Evolutionary conservation across 257 asterid genomes (phyloP), one percentile per base, ranked within the genome.

Genomic region (Ocimum tenuiflorum): DNA sequence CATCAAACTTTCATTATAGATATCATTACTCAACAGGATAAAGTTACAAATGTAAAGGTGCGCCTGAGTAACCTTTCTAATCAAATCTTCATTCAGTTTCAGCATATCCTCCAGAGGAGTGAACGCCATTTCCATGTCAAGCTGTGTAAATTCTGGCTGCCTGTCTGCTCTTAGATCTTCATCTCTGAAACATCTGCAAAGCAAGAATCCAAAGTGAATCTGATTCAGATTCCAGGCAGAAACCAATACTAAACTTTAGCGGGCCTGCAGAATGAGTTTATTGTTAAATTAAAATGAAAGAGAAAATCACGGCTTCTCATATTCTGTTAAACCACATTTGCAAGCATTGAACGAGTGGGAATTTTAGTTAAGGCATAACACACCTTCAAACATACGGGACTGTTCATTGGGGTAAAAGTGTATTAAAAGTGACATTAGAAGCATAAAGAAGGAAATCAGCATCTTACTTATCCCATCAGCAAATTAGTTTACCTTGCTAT

Each of bases 161-260:
- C 99, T 88, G 73, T 94, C 97, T 36, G 99, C 99, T 78, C 99
- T 88, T 46, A 94, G 84, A 85, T 90, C 99, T 81, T 94, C 99
- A 82, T 94, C 99, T 76, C 99, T 79, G 68, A 94, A 94, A 79
- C 99, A 94, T 75, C 99, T 88, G 89, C 64, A 77, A 36, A 67
- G 67, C 41, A 82, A 61, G 53, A 64, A 27, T 68, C 18, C 36
- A 38, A 69, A 65, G 36, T 39, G 41, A 50, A 45, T 71, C 24
- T 45, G 65, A n/a, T 58, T 65, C 31, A 63, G 8, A 53, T 23
- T 48, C 39, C 1, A 12, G 38, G 45, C 53, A 29, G 24, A 39
- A 38, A 7, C 22, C 29, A 36, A 47, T 47, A 17, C 19, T 31
- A 17, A 27, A 63, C 3, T 11, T 35, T 13, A 74, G 39, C 53